Conservation (phyloP, 2,329 filamentous ascomycete species). For the Alternaria longipes region DNA sequence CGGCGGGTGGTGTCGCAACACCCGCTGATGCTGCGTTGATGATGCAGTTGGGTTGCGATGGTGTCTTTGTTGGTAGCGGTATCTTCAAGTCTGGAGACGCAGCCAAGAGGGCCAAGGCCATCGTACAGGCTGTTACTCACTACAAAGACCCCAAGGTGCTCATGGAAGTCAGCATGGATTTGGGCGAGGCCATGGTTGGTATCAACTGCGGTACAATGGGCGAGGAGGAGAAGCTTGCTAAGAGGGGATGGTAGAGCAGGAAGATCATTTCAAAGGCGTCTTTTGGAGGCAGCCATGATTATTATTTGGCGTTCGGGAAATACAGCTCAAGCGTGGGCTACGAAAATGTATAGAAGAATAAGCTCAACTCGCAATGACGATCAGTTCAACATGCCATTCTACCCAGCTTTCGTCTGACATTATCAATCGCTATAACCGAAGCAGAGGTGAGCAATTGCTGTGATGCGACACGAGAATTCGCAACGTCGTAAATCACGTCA, state of each 20-base stretch:
- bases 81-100: conserved; percentile 98
- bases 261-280: not conserved
- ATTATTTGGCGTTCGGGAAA: not conserved
- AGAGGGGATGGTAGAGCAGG: conserved; percentile 75
- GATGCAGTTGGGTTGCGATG: conserved; percentile 99
- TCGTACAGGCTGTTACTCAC: conserved; percentile 93
- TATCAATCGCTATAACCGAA: not conserved
- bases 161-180: conserved; percentile 83
- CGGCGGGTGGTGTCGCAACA: conserved; percentile 98
- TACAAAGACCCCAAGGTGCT: conserved; percentile 85
- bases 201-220: conserved; percentile 85
- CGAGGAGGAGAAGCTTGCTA: conserved; percentile 82
- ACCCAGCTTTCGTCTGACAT: not conserved
- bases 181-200: conserved; percentile 98
- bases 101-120: conserved; percentile 87
- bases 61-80: conserved; percentile 94
- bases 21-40: conserved; percentile 95
- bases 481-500: conserved; percentile 11
- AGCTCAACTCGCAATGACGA: conserved; percentile 5
- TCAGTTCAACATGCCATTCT: conserved; percentile 9
- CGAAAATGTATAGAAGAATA: conserved; percentile 5
- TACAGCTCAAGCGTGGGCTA: conserved; percentile 1
- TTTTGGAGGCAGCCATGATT: not conserved
- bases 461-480: not conserved
- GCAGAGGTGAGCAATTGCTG: not conserved